Conservation (phyloP, 2,329 filamentous ascomycete genomes). For the Xylariales sp. region DNA sequence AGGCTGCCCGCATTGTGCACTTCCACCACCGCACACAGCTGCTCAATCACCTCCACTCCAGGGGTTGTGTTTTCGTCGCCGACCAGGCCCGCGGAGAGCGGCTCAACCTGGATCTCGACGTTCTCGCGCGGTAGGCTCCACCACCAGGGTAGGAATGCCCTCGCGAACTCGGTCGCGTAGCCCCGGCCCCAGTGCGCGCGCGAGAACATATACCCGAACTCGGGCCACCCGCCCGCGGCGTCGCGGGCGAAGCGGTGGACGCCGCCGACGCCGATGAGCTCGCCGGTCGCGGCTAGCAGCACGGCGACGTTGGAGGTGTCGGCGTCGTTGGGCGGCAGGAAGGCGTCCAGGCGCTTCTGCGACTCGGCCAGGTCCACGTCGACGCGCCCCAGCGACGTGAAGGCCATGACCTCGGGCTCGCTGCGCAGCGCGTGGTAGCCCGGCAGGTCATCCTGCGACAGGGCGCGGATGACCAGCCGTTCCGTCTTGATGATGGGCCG, state of each 20-base stretch:
- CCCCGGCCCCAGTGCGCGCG: constrained; percentile 51
- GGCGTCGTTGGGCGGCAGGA: constrained; percentile 44
- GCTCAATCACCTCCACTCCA: constrained; percentile 29
- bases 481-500: constrained; percentile 41
- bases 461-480: constrained; percentile 51
- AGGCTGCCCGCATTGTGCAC: constrained; percentile 47
- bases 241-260: constrained; percentile 25
- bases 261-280: constrained; percentile 48
- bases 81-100: constrained; percentile 24
- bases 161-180: constrained; percentile 52
- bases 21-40: constrained; percentile 43
- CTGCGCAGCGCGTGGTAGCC: constrained; percentile 48
- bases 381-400: constrained; percentile 38
- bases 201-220: constrained; percentile 54
- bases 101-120: constrained; percentile 37
- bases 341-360: constrained; percentile 29
- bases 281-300: constrained; percentile 36
- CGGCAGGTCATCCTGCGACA: constrained; percentile 43
- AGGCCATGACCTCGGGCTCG: constrained; percentile 59
- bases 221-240: constrained; percentile 46
- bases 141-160: constrained; percentile 41
- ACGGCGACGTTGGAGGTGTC: constrained; percentile 55
- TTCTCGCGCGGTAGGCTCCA: constrained; percentile 43
- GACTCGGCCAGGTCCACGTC: constrained; percentile 43
- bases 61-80: constrained; percentile 15